These are phyloP conservation scores for Fagopyrum tataricum DNA, from an alignment of 148 eudicot genomes.

Conservation along the genomic window DNA sequence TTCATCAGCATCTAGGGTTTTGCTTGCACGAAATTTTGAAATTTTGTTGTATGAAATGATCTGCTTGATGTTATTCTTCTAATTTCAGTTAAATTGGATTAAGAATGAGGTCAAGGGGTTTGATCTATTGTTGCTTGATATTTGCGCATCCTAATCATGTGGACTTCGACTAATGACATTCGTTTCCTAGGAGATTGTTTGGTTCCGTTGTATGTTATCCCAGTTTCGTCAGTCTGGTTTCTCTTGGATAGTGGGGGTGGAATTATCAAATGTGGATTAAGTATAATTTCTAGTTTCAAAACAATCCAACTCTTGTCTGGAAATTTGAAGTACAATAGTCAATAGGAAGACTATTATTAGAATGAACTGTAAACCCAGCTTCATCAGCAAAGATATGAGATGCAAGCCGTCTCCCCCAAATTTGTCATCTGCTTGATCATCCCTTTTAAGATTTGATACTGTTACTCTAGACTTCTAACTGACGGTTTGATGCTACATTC, in stretches of 20 bases:
- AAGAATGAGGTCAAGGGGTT: background rate
- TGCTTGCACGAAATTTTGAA: background rate
- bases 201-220: background rate
- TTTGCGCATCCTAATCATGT: background rate
- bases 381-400: background rate
- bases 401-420: background rate
- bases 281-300: background rate
- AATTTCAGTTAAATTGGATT: too few relatives aligned
- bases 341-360: background rate
- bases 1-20: slow-evolving; percentile 6
- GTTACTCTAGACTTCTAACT: background rate
- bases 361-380: background rate
- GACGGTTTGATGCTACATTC: background rate
- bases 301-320: background rate
- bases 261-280: background rate
- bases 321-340: background rate
- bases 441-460: background rate
- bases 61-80: background rate
- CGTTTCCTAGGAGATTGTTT: background rate
- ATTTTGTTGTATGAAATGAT: background rate
- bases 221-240: background rate
- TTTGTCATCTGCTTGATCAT: background rate
- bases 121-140: background rate
- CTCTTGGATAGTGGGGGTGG: background rate
- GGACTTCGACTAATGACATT: background rate